phyloP scores from a whole-genome alignment of 2,329 filamentous ascomycete species.

The Waltergamsia citrina region DNA sequence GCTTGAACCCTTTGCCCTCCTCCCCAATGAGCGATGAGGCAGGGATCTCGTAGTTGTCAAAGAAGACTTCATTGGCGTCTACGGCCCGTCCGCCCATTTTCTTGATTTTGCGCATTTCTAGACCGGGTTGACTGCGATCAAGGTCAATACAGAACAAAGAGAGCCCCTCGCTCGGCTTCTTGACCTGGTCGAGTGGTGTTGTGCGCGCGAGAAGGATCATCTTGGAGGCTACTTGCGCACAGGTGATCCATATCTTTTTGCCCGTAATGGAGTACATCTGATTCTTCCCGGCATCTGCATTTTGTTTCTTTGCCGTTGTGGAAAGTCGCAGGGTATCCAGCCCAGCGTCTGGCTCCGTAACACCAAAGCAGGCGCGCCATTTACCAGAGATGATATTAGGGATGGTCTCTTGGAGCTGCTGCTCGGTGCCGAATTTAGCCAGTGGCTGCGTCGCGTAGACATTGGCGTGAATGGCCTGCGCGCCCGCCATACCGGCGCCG shows the following conservation, averaged over 20 bases:
- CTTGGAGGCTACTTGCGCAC: slow-evolving; percentile 69
- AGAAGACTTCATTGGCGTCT: slow-evolving; percentile 83
- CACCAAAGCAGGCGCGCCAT: slow-evolving; percentile 69
- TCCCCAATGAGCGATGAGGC: slow-evolving; percentile 56
- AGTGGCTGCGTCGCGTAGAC: slow-evolving; percentile 71
- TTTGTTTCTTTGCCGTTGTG: slow-evolving; percentile 49
- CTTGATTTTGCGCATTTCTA: slow-evolving; percentile 63
- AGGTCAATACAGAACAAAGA: slow-evolving; percentile 77
- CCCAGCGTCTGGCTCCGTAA: slow-evolving; percentile 76
- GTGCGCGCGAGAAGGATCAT: slow-evolving; percentile 80
- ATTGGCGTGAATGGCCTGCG: slow-evolving; percentile 53
- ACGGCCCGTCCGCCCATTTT: slow-evolving; percentile 82
- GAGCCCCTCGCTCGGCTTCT: slow-evolving; percentile 64
- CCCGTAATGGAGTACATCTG: slow-evolving; percentile 60
- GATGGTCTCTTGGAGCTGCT: slow-evolving; percentile 55
- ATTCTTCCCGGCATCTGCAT: slow-evolving; percentile 38
- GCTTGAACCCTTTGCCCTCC: slow-evolving; percentile 70
- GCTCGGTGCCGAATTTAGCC: slow-evolving; percentile 58
- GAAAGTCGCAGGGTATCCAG: slow-evolving; percentile 66
- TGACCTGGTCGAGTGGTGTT: slow-evolving; percentile 55
- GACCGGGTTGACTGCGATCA: slow-evolving; percentile 45
- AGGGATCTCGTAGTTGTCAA: slow-evolving; percentile 66
- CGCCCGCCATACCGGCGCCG: slow-evolving; percentile 69
- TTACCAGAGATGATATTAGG: slow-evolving; percentile 63
- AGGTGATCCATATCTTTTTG: slow-evolving; percentile 87